phyloP scores from a whole-genome alignment of 2,329 filamentous ascomycete genomes.

The Fusarium metavorans region DNA sequence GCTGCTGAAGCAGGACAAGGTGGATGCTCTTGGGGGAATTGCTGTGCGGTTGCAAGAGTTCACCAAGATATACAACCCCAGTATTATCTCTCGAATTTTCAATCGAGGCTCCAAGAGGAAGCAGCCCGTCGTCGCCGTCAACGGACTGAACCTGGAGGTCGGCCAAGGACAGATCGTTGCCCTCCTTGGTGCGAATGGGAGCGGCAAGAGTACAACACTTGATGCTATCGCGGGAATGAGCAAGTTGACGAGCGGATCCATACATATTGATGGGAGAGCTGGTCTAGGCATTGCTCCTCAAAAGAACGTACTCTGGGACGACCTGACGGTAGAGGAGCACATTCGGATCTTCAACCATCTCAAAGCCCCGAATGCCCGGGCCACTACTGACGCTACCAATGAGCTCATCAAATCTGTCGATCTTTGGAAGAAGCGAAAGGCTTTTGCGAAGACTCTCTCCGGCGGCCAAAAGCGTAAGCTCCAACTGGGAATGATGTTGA shows the following conservation, averaged over 20 bases:
- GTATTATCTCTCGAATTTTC: slow-evolving; percentile 67
- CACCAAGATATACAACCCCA: slow-evolving; percentile 82
- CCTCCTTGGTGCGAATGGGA: slow-evolving; percentile 88
- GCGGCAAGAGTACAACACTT: slow-evolving; percentile 89
- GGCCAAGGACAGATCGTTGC: slow-evolving; percentile 86
- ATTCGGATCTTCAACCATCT: slow-evolving; percentile 85
- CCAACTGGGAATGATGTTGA: slow-evolving; percentile 95
- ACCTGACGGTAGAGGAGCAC: slow-evolving; percentile 87
- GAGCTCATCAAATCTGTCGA: slow-evolving; percentile 79
- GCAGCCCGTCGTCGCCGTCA: slow-evolving; percentile 82
- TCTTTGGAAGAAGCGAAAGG: slow-evolving; percentile 78
- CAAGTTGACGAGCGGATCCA: slow-evolving; percentile 79
- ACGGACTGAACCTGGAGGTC: slow-evolving; percentile 77
- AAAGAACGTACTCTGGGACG: slow-evolving; percentile 94
- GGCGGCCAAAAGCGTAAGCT: slow-evolving; percentile 94
- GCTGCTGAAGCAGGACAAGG: slow-evolving; percentile 49
- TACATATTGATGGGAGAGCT: slow-evolving; percentile 81
- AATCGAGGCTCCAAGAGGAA: slow-evolving; percentile 55
- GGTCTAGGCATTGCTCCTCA: slow-evolving; percentile 91
- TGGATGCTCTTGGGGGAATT: slow-evolving; percentile 47
- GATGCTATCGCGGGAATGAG: slow-evolving; percentile 89
- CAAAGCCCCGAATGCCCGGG: slow-evolving; percentile 72
- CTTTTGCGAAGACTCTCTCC: slow-evolving; percentile 81
- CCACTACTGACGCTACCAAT: slow-evolving; percentile 69
- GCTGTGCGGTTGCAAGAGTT: slow-evolving; percentile 80